Conservation (phyloP, 768 basidiomycete genomes). For the Calvatia gigantea region DNA sequence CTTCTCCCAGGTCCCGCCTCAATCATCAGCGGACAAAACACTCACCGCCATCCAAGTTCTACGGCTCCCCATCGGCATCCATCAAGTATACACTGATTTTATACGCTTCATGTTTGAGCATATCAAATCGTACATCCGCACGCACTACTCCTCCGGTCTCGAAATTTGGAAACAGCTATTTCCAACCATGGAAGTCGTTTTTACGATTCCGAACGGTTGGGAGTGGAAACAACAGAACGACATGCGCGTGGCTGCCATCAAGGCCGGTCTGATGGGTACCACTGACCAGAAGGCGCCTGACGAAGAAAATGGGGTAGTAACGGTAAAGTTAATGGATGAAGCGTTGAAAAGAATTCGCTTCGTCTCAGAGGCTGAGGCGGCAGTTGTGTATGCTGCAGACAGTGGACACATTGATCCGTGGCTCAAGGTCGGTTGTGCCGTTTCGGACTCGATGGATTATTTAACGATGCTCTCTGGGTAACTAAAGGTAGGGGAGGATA, state of each 20-base stretch:
- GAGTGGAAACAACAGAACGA: neutral
- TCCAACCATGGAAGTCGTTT: conserved; percentile 1
- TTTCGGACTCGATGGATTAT: neutral
- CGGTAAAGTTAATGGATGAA: neutral
- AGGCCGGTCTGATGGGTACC: neutral
- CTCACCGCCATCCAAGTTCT: neutral
- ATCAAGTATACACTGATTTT: neutral
- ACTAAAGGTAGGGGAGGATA: neutral
- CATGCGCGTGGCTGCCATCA: neutral
- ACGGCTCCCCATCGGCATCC: neutral
- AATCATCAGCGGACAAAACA: neutral
- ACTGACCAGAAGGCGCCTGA: neutral
- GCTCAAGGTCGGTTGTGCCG: neutral
- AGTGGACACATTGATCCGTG: neutral
- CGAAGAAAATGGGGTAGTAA: neutral
- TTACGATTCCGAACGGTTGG: conserved; percentile 4
- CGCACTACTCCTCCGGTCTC: neutral
- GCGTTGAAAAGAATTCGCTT: neutral
- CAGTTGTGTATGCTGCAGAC: conserved; percentile 1
- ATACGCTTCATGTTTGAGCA: neutral
- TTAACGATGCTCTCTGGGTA: neutral
- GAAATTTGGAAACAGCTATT: neutral
- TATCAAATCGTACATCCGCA: neutral
- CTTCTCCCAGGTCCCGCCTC: no score
- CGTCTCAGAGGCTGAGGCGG: conserved; percentile 4